These are phyloP conservation scores for Lentinula detonsa DNA, from an alignment of 768 basidiomycete genomes.

Conservation along the genomic window DNA sequence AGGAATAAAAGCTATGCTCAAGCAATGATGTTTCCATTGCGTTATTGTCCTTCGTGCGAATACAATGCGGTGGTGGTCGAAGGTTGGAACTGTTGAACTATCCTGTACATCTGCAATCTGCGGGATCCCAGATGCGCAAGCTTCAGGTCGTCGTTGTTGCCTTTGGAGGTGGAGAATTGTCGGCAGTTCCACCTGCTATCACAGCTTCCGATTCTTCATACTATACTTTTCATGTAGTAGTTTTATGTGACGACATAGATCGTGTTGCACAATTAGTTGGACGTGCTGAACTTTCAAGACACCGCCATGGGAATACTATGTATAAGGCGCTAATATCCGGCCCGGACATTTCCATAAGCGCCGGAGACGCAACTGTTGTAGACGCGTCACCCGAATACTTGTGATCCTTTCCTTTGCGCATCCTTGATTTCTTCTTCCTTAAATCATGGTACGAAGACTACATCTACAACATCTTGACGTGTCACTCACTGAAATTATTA, in stretches of 20 bases:
- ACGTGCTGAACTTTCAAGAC: too few species aligned
- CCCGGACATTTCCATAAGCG: neutral
- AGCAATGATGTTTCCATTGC: neutral
- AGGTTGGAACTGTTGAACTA: neutral
- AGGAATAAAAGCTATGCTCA: neutral
- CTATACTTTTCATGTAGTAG: too few species aligned
- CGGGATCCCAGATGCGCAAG: neutral
- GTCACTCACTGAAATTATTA: constrained; percentile 18
- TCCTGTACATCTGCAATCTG: neutral
- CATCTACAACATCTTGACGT: neutral
- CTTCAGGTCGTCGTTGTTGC: neutral
- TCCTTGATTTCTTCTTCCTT: neutral
- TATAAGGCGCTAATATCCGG: neutral
- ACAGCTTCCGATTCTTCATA: neutral
- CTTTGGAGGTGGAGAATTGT: neutral
- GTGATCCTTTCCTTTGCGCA: neutral
- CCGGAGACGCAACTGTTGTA: neutral
- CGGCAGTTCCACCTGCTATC: neutral
- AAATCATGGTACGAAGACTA: constrained; percentile 1
- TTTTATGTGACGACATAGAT: too few species aligned
- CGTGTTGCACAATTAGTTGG: too few species aligned
- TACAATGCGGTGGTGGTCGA: neutral
- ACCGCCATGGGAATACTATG: too few species aligned
- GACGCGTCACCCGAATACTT: constrained; percentile 2
- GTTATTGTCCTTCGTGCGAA: neutral